phyloP scores from a whole-genome alignment of 768 basidiomycete species.

The Floccularia luteovirens region DNA sequence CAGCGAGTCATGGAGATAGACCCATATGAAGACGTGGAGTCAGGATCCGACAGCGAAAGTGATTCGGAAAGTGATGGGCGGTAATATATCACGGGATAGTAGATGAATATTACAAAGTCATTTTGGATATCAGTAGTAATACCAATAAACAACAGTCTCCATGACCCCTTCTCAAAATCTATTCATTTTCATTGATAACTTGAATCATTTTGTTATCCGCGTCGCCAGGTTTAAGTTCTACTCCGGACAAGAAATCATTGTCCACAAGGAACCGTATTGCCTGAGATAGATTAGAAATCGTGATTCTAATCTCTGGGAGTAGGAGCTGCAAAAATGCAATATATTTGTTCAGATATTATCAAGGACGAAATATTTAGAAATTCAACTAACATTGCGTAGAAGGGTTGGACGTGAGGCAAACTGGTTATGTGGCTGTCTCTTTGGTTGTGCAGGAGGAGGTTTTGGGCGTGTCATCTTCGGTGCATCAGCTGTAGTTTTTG shows the following conservation, averaged over 20 bases:
- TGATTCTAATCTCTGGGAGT: conserved; percentile 78
- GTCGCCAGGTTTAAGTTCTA: conserved; percentile 78
- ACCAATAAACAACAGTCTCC: too few relatives aligned
- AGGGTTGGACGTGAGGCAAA: conserved; percentile 65
- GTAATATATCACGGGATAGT: conserved; percentile 9
- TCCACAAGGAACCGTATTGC: conserved; percentile 86
- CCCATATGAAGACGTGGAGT: conserved; percentile 37
- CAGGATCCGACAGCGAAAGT: conserved; percentile 24
- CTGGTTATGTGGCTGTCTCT: conserved; percentile 47
- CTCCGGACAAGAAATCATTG: conserved; percentile 77
- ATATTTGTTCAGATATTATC: conserved; percentile 7
- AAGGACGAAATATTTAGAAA: background rate
- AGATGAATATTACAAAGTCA: conserved; percentile 5
- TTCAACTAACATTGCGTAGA: conserved; percentile 62
- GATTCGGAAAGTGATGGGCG: conserved; percentile 12
- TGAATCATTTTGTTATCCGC: conserved; percentile 57
- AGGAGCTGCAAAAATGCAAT: conserved; percentile 55
- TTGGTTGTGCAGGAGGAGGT: conserved; percentile 26
- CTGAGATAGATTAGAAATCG: conserved; percentile 88
- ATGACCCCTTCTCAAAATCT: too few relatives aligned
- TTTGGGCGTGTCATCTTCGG: background rate
- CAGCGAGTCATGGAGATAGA: conserved; percentile 60
- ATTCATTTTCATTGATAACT: conserved; percentile 36
- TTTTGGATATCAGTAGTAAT: too few relatives aligned
- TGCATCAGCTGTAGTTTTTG: background rate